Base-by-base conservation (phyloP, 257 asterid species). In the Linderniella brevidens region DNA sequence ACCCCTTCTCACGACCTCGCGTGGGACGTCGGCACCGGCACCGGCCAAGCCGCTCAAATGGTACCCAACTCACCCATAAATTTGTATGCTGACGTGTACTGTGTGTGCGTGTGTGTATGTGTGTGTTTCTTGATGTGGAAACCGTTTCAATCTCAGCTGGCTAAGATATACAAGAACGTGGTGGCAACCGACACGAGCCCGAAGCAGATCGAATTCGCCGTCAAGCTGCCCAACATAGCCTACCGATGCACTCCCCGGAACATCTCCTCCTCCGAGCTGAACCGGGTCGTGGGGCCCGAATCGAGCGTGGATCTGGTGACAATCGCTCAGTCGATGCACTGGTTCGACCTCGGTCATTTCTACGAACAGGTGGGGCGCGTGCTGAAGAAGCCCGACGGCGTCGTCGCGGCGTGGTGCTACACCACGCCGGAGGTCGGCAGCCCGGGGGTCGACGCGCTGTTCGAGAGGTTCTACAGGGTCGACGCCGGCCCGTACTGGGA, bases 341-440 rank as follows among this genome's bases (percentile, higher is more conserved):
- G 90, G 90, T 72, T 83, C 37, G 80, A 82, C 60, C 88, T 79
- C 39, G 80, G 85, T 4, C 50, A 64, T 16, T 82, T 82, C 68
- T 82, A 74, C 64, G 56, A 71, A 9, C 80, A 68, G 38, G 95
- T 65, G 19, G 74, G 53, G 36, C 64, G 69, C 66, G 49, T 75
- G 5, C 69, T 82, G n/a, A 82, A 74, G 49, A 82, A 73, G 51
- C 93, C 95, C 1, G 36, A 63, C 17, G 93, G 95, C 10, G 77
- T 84, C 0, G 61, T 84, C 12, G 95, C 95, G 5, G 84, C 93
- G 0, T 84, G 93, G 90, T 77, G 86, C 37, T 83, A 83, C 59
- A 61, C 80, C 1, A 3, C n/a, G 0, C 81, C 93, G 0, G 70
- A 64, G 47, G 58, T 84, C 32, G 32, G 32, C 17, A 69, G 41